Evolutionary conservation across 306 rosid genomes (phyloP).

Genomic region (Sesbania bispinosa): DNA sequence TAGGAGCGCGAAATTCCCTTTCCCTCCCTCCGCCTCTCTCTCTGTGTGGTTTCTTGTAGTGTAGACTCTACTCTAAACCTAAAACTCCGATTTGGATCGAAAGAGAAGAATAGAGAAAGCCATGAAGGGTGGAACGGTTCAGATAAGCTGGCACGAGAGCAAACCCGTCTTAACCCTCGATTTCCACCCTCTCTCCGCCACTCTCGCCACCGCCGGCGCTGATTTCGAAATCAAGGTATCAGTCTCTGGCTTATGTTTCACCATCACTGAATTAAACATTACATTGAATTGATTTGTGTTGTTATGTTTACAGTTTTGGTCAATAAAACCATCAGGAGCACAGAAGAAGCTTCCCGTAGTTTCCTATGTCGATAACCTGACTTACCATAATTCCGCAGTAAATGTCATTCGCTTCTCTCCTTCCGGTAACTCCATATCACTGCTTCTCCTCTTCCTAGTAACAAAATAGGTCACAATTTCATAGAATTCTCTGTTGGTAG

Average conservation of each 20-base stretch:
- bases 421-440: constrained; percentile 48
- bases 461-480: neutral
- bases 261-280: neutral
- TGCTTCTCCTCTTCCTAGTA: too few relatives aligned
- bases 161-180: constrained; percentile 85
- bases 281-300: neutral
- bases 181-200: constrained; percentile 66
- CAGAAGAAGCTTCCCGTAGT: constrained; percentile 63
- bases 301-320: constrained; percentile 62
- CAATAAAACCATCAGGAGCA: constrained; percentile 43
- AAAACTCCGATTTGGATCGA: neutral
- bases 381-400: constrained; percentile 77
- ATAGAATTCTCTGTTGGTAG: neutral
- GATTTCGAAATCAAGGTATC: constrained; percentile 92
- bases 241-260: neutral
- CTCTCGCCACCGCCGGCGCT: constrained; percentile 96
- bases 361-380: constrained; percentile 61
- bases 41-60: neutral
- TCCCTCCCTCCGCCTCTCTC: neutral
- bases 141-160: constrained; percentile 84
- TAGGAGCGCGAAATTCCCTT: constrained; percentile 24
- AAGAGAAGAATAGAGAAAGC: too few relatives aligned
- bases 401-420: constrained; percentile 80
- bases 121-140: constrained; percentile 92
- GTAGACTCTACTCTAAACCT: constrained; percentile 23